Evolutionary conservation across 352 stramenopile genomes (phyloP).

Genomic region (Pelagophyceae sp.): DNA sequence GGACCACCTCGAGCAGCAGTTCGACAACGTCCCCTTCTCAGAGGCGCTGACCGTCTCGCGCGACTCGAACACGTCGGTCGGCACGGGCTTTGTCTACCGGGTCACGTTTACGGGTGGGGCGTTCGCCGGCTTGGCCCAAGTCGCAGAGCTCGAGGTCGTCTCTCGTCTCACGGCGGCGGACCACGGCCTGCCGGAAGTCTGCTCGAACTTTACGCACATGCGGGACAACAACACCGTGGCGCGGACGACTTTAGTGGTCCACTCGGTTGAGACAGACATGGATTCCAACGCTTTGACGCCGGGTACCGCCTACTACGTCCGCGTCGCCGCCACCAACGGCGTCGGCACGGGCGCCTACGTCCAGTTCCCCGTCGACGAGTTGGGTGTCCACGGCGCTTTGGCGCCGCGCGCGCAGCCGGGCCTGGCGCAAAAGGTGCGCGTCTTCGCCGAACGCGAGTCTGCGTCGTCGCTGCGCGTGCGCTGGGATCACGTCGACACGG

Average conservation of each 20-base stretch:
- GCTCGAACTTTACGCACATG: conserved; percentile 19
- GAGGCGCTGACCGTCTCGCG: conserved; percentile 56
- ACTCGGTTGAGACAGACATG: conserved; percentile 49
- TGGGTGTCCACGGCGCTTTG: conserved; percentile 23
- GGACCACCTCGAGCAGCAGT: conserved; percentile 56
- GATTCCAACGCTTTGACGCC: conserved; percentile 62
- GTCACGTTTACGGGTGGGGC: conserved; percentile 74
- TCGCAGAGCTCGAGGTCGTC: conserved; percentile 40
- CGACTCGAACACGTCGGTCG: conserved; percentile 43
- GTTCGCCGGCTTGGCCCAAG: conserved; percentile 34
- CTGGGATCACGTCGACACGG: conserved; percentile 57
- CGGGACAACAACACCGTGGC: conserved; percentile 32
- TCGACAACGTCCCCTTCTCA: conserved; percentile 48
- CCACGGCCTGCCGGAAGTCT: conserved; percentile 16
- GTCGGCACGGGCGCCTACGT: conserved; percentile 58
- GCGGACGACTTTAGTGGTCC: conserved; percentile 32
- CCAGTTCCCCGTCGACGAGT: conserved; percentile 52
- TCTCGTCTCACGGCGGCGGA: conserved; percentile 12
- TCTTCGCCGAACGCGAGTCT: conserved; percentile 64
- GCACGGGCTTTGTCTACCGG: conserved; percentile 52
- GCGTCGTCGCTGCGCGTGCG: conserved; percentile 65
- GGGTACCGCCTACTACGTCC: conserved; percentile 73
- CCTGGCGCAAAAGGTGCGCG: conserved; percentile 57
- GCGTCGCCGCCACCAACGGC: conserved; percentile 71
- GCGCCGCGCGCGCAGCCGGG: conserved; percentile 55